These are phyloP conservation scores for rapeseed (Brassica napus) DNA, from an alignment of 345 rosid genomes.

Conservation along the genomic window Da-Ae NC_063450.1:1211001-1211500, in stretches of 20 bases:
- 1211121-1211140: conserved; percentile 87
- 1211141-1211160: not conserved
- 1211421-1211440: conserved; percentile 94
- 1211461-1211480: conserved; percentile 11
- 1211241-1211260: conserved; percentile 81
- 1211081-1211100: conserved; percentile 90
- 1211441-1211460: conserved; percentile 32
- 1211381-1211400: conserved; percentile 75
- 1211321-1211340: conserved; percentile 88
- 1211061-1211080: conserved; percentile 81
- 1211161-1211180: not conserved
- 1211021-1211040: conserved; percentile 86
- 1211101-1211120: conserved; percentile 59
- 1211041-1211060: conserved; percentile 74
- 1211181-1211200: not conserved
- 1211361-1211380: conserved; percentile 87
- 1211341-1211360: conserved; percentile 81
- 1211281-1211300: conserved; percentile 71
- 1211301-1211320: conserved; percentile 82
- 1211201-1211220: conserved; percentile 60
- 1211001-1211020: conserved; percentile 81
- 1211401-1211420: conserved; percentile 78
- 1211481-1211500: not conserved
- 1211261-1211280: conserved; percentile 64
- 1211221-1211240: conserved; percentile 70